Evolutionary conservation across 805 yeast genomes (phyloP).

Genomic region (Lachancea waltii): DNA sequence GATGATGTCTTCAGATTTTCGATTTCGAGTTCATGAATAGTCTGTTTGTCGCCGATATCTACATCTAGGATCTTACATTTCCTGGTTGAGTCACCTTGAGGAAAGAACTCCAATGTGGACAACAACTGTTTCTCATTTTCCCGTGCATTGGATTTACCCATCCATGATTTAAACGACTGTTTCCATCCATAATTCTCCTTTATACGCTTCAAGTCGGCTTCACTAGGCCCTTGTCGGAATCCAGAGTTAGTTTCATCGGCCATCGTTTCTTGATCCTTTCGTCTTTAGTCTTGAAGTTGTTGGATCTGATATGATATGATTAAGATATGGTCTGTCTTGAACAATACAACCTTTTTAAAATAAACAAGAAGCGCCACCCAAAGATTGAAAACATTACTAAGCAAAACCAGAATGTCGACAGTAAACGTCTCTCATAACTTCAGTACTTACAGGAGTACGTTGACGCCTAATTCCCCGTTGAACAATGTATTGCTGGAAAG

Average conservation of each 20-base stretch:
- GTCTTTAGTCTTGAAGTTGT: too few species aligned
- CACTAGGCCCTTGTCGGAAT: too few species aligned
- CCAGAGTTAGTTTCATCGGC: too few species aligned
- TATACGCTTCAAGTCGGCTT: conserved; percentile 4
- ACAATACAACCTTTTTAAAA: neutral
- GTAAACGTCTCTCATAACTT: conserved; percentile 34
- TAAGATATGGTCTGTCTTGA: too few species aligned
- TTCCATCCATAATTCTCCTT: conserved; percentile 17
- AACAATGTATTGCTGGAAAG: conserved; percentile 34
- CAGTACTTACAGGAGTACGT: conserved; percentile 30
- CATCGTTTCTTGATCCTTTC: too few species aligned
- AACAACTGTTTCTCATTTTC: conserved; percentile 46
- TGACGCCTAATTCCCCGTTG: conserved; percentile 33
- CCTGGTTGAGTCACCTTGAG: conserved; percentile 45
- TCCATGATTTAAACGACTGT: conserved; percentile 41
- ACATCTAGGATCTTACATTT: conserved; percentile 46
- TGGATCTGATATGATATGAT: too few species aligned
- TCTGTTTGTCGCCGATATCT: conserved; percentile 42
- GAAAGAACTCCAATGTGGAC: conserved; percentile 52
- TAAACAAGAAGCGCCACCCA: neutral
- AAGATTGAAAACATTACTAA: neutral
- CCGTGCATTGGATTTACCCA: conserved; percentile 30
- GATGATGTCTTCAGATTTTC: conserved; percentile 60
- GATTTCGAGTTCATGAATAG: conserved; percentile 68
- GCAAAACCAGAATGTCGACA: conserved; percentile 30